Conservation (phyloP, 192 early-diverging fungal genomes). For the Coemansia sp. region DNA sequence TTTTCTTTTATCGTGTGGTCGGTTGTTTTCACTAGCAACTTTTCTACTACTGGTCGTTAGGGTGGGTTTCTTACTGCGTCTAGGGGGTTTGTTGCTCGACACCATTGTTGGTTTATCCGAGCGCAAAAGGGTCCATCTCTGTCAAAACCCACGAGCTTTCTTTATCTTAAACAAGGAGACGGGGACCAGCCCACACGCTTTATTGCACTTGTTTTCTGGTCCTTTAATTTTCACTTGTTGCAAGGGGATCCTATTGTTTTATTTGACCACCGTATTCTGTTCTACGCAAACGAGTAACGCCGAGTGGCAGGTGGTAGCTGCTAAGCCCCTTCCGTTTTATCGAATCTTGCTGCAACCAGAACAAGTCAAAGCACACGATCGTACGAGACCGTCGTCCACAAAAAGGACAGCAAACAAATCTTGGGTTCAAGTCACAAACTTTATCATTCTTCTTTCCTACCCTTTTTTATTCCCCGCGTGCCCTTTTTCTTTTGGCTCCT, state of each 20-base stretch:
- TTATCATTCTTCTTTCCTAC: not conserved
- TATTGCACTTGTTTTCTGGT: too few species aligned
- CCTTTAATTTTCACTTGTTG: too few species aligned
- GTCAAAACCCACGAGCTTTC: too few species aligned
- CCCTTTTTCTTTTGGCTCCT: too few species aligned
- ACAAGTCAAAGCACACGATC: constrained; percentile 5
- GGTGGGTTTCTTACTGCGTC: too few species aligned
- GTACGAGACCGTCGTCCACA: not conserved
- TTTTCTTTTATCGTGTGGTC: not conserved
- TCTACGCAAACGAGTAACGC: too few species aligned
- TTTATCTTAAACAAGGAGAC: too few species aligned
- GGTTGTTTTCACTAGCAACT: too few species aligned
- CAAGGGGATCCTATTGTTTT: too few species aligned
- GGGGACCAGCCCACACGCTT: too few species aligned
- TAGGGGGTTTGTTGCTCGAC: not conserved
- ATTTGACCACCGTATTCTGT: too few species aligned
- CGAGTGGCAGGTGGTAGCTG: not conserved
- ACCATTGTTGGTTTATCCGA: constrained; percentile 1
- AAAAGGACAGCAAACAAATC: not conserved
- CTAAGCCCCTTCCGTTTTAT: not conserved
- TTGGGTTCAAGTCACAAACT: not conserved
- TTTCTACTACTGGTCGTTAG: too few species aligned
- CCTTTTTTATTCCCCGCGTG: not conserved
- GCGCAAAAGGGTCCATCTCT: not conserved
- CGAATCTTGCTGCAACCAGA: not conserved